Conservation (phyloP, 495 filamentous ascomycete species). For the Viridothelium virens region DNA sequence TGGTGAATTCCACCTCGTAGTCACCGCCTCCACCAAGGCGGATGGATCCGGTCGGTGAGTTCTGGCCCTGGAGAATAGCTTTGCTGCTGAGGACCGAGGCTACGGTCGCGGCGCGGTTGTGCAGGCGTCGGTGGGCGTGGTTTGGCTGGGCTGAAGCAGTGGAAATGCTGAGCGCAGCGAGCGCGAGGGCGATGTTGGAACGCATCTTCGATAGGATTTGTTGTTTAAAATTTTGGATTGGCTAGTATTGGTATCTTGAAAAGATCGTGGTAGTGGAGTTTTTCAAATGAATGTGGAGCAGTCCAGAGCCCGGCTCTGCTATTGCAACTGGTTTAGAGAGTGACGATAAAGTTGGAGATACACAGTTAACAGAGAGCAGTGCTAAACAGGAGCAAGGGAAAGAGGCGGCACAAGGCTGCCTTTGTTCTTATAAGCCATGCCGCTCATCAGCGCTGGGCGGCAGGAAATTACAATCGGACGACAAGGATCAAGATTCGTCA, state of each 20-base stretch:
- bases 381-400: neutral
- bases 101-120: neutral
- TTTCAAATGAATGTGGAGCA: neutral
- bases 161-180: neutral
- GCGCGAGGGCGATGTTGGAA: neutral
- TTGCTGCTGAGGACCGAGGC: neutral
- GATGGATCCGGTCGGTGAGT: neutral
- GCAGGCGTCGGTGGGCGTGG: neutral
- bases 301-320: neutral
- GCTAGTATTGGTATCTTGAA: neutral
- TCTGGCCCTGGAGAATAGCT: neutral
- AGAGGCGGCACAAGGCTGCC: neutral
- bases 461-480: neutral
- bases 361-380: neutral
- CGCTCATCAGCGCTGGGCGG: neutral
- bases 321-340: neutral
- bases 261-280: neutral
- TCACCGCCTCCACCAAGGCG: neutral
- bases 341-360: neutral
- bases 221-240: neutral
- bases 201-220: neutral
- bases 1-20: constrained; percentile 16
- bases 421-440: constrained; percentile 8
- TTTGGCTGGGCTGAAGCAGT: neutral
- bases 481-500: constrained; percentile 1